Evolutionary conservation across 768 basidiomycete species (phyloP), one percentile per base, ranked within the genome.

Genomic region (Boletus coccyginus): DNA sequence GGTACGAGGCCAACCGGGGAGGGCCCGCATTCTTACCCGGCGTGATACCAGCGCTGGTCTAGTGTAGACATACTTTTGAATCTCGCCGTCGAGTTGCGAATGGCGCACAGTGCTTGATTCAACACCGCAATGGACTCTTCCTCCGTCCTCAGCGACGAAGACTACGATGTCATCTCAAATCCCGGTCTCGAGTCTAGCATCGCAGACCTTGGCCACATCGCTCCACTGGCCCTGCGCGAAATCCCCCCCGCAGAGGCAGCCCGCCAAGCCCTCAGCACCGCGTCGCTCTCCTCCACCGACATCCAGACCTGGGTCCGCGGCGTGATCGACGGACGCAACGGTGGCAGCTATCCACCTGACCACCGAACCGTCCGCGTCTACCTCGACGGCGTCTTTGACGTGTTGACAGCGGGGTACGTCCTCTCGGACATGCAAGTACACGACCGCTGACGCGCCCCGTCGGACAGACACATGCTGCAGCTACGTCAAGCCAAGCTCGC

Each of bases 401-500:
- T 73, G 7, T 73, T 88, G 60, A 77, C 77, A 63, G 78, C 78
- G 45, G 77, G 81, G 87, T 40, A 62, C 63, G 80, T 71, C 12
- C 41, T 3, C 13, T 9, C 35, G 7, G 12, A 43, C 33, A 32
- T 16, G 8, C 29, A 11, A 13, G 1, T 7, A 47, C 27, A 8
- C 24, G 41, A 42, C 14, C 35, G 21, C 52, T 53, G 35, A 53
- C 55, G 27, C 24, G 17, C 36, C 32, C 38, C 36, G 55, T 32
- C 68, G 19, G 21, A 42, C 63, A 81, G 88, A 69, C 83, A 81
- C 63, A 88, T 84, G 27, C 76, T 91, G n/a, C 91, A 90, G 65
- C 78, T 94, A 4, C 86, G 92, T 35, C 93, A 95, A 74, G 92
- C 89, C 43, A 95, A 95, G 68, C 80, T 95, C n/a, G 84, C 88